Percentiles rank a stretch among this genome's conserved stretches.
Evolutionary conservation across 2,329 filamentous ascomycete genomes (phyloP).

Genomic region (Stromatinia cepivora): DNA sequence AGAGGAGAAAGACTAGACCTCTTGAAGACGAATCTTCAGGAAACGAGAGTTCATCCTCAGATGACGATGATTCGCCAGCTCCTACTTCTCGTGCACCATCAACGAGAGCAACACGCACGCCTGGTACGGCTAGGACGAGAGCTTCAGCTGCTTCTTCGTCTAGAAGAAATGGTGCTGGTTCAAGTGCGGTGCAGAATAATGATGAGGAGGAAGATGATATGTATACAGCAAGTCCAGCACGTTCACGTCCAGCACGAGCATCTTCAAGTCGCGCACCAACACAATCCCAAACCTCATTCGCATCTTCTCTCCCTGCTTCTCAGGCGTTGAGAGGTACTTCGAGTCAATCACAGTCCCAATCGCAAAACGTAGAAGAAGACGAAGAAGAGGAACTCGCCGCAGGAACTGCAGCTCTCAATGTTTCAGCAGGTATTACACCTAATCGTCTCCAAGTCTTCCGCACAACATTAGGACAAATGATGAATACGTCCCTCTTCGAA

Average conservation of each 20-base stretch:
- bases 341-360: constrained; percentile 28
- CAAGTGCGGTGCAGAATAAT: constrained; percentile 21
- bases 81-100: constrained; percentile 31
- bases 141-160: constrained; percentile 26
- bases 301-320: constrained; percentile 44
- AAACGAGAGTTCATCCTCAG: constrained; percentile 56
- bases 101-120: constrained; percentile 41
- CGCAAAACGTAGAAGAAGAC: constrained; percentile 29
- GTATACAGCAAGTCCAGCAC: constrained; percentile 40
- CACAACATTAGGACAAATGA: constrained; percentile 76
- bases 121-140: constrained; percentile 41
- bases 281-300: constrained; percentile 44
- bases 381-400: constrained; percentile 22
- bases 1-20: constrained; percentile 70
- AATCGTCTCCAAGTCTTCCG: constrained; percentile 74
- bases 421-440: constrained; percentile 44
- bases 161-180: constrained; percentile 36
- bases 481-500: constrained; percentile 79
- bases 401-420: constrained; percentile 35
- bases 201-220: constrained; percentile 46
- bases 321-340: constrained; percentile 38
- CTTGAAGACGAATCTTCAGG: constrained; percentile 59
- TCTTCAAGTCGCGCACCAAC: constrained; percentile 23
- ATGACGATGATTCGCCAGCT: constrained; percentile 36
- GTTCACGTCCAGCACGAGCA: constrained; percentile 28